Evolutionary conservation across 169 alveolate genomes (phyloP), one percentile per base, ranked within the genome.

Genomic region (Eimeria brunetti): DNA sequence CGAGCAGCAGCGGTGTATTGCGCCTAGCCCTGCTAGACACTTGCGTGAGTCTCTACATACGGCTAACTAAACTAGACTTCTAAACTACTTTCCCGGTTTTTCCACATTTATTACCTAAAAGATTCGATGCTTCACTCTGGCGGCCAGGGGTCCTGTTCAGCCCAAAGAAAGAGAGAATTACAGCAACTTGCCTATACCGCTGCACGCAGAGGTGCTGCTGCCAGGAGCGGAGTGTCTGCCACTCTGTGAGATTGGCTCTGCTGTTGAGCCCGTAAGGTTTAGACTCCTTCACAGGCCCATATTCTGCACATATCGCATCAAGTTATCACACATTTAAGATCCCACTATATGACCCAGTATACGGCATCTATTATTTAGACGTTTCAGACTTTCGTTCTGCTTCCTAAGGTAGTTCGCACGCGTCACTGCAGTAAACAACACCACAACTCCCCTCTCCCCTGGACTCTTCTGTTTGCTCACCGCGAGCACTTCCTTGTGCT

Each of bases 1-100:
- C 86, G 44, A 76, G 86, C 86, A 76, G 86, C 86, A 49, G 86
- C 86, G 64, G 86, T 49, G 64, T 76, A 69, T 46, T 69, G 80
- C 80, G 51, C 80, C 80, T 69, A 69, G 80, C 80, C 80, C 80
- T 69, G 80, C 80, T 69, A 69, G 80, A 69, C 86, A 44, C 86
- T 76, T 49, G 44, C 60, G 44, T 76, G 86, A 41, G 64, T 76
- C 86, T 76, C 86, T 76, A 60, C 86, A 44, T 24, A 58, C 60
- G 64, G 80, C 80, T 69, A 69, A 69, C 78, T 69, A 69, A 36
- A 69, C n/a, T 69, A 69, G 27, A 36, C 80, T 69, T 69, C 80
- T 69, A 69, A 69, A 69, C 33, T 16, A 33, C 51, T 24, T 69
- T 51, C 80, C 51, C 80, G 80, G n/a, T 22, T 30, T 69, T 11